Percentiles rank a stretch among this genome's conserved stretches.
These are phyloP conservation scores for Colletotrichum euphorbiae DNA, from an alignment of 2,329 filamentous ascomycete species.

Conservation along the genomic window DNA sequence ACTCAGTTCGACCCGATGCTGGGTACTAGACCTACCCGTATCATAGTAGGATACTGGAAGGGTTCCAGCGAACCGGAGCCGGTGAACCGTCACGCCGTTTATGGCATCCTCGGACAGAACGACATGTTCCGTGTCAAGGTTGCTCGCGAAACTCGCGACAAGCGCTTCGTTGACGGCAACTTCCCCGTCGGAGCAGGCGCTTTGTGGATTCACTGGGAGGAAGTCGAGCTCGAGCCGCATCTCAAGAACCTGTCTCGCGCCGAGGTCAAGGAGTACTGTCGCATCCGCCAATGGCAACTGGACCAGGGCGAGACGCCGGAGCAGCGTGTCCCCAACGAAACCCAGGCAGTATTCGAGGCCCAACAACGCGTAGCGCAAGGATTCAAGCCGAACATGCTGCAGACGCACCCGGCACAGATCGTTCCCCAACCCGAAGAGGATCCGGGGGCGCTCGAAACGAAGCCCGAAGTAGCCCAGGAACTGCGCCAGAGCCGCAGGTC, in stretches of 20 bases:
- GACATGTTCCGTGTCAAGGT: conserved; percentile 75
- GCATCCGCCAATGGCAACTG: conserved; percentile 69
- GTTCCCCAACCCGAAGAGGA: conserved; percentile 41
- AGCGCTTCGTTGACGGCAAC: conserved; percentile 68
- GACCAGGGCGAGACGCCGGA: conserved; percentile 63
- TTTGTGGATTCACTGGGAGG: conserved; percentile 72
- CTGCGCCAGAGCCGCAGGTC: conserved; percentile 57
- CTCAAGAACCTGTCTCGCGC: conserved; percentile 61
- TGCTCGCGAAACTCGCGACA: conserved; percentile 69
- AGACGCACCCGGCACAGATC: conserved; percentile 23
- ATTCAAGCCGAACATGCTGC: conserved; percentile 39
- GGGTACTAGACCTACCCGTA: conserved; percentile 67
- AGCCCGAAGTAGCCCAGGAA: conserved; percentile 48
- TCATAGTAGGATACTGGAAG: conserved; percentile 70
- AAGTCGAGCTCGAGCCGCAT: conserved; percentile 69
- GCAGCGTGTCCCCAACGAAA: conserved; percentile 63
- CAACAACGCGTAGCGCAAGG: conserved; percentile 56
- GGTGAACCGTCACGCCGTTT: conserved; percentile 70
- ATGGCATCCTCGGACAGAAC: conserved; percentile 70
- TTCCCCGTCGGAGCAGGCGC: conserved; percentile 70
- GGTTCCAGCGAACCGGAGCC: conserved; percentile 61
- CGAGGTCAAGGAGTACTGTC: conserved; percentile 73
- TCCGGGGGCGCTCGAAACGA: conserved; percentile 28
- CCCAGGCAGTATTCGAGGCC: conserved; percentile 63
- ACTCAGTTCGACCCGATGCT: conserved; percentile 55